These are phyloP conservation scores for Candida albicans DNA, from an alignment of 1,139 yeast genomes.

Conservation along the genomic window DNA sequence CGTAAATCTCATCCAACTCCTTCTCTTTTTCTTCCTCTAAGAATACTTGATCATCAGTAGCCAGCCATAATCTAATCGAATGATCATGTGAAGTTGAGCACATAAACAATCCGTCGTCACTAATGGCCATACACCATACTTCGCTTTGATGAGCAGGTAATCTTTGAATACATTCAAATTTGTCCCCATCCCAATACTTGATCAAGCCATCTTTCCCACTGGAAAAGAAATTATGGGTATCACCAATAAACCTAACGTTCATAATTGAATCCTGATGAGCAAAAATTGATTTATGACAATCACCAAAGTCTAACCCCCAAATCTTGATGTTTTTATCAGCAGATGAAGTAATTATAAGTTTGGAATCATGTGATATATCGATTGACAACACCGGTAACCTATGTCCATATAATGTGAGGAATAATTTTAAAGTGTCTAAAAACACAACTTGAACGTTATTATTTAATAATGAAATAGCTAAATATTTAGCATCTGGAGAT, in stretches of 20 bases:
- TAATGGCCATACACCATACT: constrained; percentile 86
- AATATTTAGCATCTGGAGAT: constrained; percentile 75
- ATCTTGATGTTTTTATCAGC: constrained; percentile 96
- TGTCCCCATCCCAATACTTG: constrained; percentile 98
- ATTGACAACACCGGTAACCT: constrained; percentile 89
- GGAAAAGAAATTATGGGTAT: constrained; percentile 84
- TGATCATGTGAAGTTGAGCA: constrained; percentile 94
- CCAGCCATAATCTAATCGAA: constrained; percentile 86
- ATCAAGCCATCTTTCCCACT: constrained; percentile 86
- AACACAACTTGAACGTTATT: constrained; percentile 93
- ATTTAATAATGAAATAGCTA: constrained; percentile 86
- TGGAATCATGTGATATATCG: constrained; percentile 87
- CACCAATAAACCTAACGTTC: constrained; percentile 82
- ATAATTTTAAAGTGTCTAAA: constrained; percentile 82
- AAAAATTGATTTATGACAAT: constrained; percentile 92
- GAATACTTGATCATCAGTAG: constrained; percentile 91
- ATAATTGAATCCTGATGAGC: constrained; percentile 96
- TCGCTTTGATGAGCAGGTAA: constrained; percentile 87
- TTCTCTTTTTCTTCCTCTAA: constrained; percentile 95
- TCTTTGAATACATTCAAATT: constrained; percentile 90
- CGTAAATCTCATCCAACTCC: constrained; percentile 91
- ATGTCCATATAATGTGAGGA: constrained; percentile 89
- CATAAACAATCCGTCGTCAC: constrained; percentile 69
- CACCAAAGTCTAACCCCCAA: constrained; percentile 99
- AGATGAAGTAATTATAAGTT: constrained; percentile 84